Evolutionary conservation across 2,329 filamentous ascomycete species (phyloP).

Genomic region (Hymenoscyphus albidus): DNA sequence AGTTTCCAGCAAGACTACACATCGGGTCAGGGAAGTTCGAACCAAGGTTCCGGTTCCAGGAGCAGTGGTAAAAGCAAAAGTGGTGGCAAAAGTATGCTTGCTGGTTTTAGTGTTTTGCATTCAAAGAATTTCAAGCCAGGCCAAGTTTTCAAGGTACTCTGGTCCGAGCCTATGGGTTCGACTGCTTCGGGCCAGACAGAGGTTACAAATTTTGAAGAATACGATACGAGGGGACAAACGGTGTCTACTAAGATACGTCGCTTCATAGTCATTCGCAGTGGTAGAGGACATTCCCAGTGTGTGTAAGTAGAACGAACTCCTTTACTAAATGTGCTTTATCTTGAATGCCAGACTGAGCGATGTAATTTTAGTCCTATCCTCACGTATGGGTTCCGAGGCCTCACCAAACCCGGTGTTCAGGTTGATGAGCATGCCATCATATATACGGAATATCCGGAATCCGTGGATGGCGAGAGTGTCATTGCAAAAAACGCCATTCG

Average conservation of each 20-base stretch:
- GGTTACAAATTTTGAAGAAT: neutral
- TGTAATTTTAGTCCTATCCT: neutral
- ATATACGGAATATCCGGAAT: neutral
- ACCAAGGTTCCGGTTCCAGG: neutral
- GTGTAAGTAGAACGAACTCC: neutral
- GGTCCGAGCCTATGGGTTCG: neutral
- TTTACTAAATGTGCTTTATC: neutral
- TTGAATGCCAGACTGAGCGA: neutral
- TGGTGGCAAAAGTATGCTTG: neutral
- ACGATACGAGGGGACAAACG: neutral
- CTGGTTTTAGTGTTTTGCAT: neutral
- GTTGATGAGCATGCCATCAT: conserved; percentile 12
- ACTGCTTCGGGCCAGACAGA: neutral
- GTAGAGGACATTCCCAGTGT: neutral
- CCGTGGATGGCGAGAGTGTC: conserved; percentile 2
- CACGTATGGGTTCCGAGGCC: conserved; percentile 4
- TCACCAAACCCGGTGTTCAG: conserved; percentile 15
- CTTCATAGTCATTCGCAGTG: neutral
- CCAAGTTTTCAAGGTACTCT: neutral
- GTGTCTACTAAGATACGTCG: neutral
- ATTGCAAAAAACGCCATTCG: conserved; percentile 12
- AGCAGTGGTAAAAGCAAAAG: neutral
- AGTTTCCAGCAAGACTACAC: neutral
- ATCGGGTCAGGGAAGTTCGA: neutral
- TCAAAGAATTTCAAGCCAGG: neutral